These are phyloP conservation scores for Metroxylon sagu DNA, from an alignment of 176 grass and related monocot species.

Conservation along the genomic window DNA sequence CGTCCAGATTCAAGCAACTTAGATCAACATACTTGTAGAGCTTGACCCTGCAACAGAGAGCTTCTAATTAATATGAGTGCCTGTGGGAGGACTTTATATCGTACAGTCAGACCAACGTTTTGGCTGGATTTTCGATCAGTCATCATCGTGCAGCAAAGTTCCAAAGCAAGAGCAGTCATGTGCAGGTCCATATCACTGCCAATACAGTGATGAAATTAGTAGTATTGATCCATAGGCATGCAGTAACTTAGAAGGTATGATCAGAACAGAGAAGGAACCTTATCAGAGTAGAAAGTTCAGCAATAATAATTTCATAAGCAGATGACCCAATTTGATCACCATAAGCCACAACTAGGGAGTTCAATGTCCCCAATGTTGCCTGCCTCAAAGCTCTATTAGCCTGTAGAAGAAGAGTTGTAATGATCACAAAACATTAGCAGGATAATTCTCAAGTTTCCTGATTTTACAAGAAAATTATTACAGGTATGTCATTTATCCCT, in stretches of 20 bases:
- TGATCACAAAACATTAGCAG: background rate
- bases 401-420: slow-evolving; percentile 31
- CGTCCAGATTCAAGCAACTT: background rate
- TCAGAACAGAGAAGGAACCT: slow-evolving; percentile 35
- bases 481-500: too few species aligned
- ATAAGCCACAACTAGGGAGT: slow-evolving; percentile 71
- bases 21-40: slow-evolving; percentile 48
- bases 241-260: background rate
- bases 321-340: slow-evolving; percentile 76
- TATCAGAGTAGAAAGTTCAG: slow-evolving; percentile 80
- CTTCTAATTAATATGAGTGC: slow-evolving; percentile 80
- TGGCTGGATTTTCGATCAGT: slow-evolving; percentile 63
- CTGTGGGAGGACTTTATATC: slow-evolving; percentile 75
- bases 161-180: slow-evolving; percentile 87
- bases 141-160: slow-evolving; percentile 92
- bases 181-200: slow-evolving; percentile 80
- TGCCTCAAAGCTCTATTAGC: slow-evolving; percentile 80
- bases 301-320: slow-evolving; percentile 71
- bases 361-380: slow-evolving; percentile 71
- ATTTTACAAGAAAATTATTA: too few species aligned
- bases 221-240: background rate
- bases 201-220: slow-evolving; percentile 8
- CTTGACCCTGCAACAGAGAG: slow-evolving; percentile 87
- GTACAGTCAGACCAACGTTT: slow-evolving; percentile 66
- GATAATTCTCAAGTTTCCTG: too few species aligned